phyloP scores from a whole-genome alignment of 768 basidiomycete species.

The Vishniacozyma victoriae region DNA sequence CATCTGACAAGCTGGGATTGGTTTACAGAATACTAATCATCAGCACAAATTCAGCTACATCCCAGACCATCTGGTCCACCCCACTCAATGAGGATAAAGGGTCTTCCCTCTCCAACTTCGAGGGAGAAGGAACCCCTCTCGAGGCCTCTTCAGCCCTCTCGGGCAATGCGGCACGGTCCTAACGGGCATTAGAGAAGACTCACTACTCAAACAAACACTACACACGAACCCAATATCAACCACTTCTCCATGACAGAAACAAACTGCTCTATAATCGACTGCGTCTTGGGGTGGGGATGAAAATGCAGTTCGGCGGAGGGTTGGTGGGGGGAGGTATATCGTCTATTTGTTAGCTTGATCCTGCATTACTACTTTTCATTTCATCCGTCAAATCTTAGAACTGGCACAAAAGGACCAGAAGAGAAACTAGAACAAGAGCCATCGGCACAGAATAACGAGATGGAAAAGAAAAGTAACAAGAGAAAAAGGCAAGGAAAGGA shows the following conservation, averaged over 20 bases:
- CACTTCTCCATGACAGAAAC: constrained; percentile 97
- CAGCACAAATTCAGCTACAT: constrained; percentile 1
- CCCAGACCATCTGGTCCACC: neutral
- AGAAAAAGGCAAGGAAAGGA: no score
- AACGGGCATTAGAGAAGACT: no score
- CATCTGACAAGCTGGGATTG: constrained; percentile 86
- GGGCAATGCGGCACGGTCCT: no score
- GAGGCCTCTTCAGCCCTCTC: no score
- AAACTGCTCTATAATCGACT: constrained; percentile 94
- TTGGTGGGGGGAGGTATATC: constrained; percentile 67
- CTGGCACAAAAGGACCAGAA: no score
- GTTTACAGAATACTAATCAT: constrained; percentile 81
- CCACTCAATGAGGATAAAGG: neutral
- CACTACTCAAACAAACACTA: constrained; percentile 95
- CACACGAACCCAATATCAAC: constrained; percentile 96
- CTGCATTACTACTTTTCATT: no score
- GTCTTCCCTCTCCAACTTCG: no score
- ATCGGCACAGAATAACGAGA: no score
- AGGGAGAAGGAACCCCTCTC: no score
- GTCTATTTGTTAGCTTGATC: constrained; percentile 69
- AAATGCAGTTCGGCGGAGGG: constrained; percentile 64
- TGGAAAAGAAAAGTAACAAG: no score
- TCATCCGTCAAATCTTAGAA: no score
- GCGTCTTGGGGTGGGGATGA: constrained; percentile 87
- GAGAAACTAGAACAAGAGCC: no score